Conservation (phyloP, 768 basidiomycete species). For the Agaricus bisporus region DNA sequence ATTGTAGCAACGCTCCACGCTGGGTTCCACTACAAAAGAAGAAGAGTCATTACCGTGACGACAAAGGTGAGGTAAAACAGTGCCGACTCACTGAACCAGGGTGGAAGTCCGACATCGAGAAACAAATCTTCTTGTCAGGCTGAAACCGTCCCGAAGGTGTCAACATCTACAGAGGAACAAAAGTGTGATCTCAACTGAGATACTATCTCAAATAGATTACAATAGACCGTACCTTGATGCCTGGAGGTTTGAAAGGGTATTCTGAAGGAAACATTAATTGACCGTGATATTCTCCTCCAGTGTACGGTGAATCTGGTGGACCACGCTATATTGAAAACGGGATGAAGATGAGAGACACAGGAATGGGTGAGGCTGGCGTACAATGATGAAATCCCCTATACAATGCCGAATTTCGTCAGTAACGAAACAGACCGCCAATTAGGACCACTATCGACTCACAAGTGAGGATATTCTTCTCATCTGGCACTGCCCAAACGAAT, state of each 20-base stretch:
- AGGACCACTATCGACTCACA: constrained; percentile 48
- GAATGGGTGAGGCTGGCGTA: constrained; percentile 28
- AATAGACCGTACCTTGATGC: constrained; percentile 69
- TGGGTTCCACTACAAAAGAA: constrained; percentile 72
- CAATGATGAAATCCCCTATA: constrained; percentile 93
- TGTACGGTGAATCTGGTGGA: constrained; percentile 87
- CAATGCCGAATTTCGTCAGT: neutral
- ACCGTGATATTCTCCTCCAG: constrained; percentile 92
- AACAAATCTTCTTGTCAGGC: constrained; percentile 93
- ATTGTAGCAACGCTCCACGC: constrained; percentile 95
- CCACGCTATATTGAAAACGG: constrained; percentile 55
- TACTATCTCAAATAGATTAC: neutral
- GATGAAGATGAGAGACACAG: constrained; percentile 11
- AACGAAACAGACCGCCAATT: neutral
- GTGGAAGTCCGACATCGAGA: constrained; percentile 96
- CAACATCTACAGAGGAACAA: constrained; percentile 56
- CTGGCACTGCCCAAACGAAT: constrained; percentile 92
- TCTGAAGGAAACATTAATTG: constrained; percentile 88
- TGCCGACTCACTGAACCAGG: constrained; percentile 66
- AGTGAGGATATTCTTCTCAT: constrained; percentile 95
- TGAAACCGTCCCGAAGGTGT: constrained; percentile 89
- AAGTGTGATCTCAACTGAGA: constrained; percentile 1
- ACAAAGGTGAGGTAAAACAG: neutral
- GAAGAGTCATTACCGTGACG: constrained; percentile 4
- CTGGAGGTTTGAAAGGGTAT: constrained; percentile 95